Evolutionary conservation across 805 yeast genomes (phyloP).

Genomic region (Priceomyces haplophilus): DNA sequence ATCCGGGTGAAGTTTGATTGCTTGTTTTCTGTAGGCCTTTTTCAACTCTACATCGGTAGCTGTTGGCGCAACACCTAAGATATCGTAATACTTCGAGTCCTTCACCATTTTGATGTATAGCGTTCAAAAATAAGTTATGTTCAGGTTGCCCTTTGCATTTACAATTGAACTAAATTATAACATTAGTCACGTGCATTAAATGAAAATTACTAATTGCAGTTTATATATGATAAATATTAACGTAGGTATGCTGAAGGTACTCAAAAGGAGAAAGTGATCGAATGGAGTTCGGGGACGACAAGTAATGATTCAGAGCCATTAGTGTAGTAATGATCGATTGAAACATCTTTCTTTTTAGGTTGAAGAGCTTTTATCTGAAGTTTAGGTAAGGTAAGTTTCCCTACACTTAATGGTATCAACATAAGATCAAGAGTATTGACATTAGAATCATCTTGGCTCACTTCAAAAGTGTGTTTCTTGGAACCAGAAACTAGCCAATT

Average conservation of each 20-base stretch:
- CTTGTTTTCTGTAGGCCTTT: conserved; percentile 88
- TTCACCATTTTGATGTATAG: conserved; percentile 55
- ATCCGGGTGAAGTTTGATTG: conserved; percentile 90
- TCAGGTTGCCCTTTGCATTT: background rate
- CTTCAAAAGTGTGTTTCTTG: conserved; percentile 49
- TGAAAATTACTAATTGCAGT: background rate
- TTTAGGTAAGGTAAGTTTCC: conserved; percentile 66
- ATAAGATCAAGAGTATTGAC: conserved; percentile 35
- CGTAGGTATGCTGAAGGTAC: too few species aligned
- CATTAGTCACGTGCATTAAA: background rate
- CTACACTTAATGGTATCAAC: conserved; percentile 73
- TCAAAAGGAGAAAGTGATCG: conserved; percentile 58
- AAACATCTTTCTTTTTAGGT: conserved; percentile 53
- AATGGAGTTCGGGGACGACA: conserved; percentile 68
- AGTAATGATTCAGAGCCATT: conserved; percentile 68
- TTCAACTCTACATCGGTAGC: conserved; percentile 84
- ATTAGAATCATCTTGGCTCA: conserved; percentile 18
- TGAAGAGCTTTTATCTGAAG: conserved; percentile 39
- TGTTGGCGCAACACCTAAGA: conserved; percentile 60
- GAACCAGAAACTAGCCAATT: conserved; percentile 81
- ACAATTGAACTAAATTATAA: background rate
- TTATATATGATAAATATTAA: background rate
- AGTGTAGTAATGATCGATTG: conserved; percentile 59
- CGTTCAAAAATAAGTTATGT: background rate
- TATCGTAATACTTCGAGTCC: conserved; percentile 85